Evolutionary conservation across 306 rosid genomes (phyloP).

Genomic region (Ochetophila trinervis): DNA sequence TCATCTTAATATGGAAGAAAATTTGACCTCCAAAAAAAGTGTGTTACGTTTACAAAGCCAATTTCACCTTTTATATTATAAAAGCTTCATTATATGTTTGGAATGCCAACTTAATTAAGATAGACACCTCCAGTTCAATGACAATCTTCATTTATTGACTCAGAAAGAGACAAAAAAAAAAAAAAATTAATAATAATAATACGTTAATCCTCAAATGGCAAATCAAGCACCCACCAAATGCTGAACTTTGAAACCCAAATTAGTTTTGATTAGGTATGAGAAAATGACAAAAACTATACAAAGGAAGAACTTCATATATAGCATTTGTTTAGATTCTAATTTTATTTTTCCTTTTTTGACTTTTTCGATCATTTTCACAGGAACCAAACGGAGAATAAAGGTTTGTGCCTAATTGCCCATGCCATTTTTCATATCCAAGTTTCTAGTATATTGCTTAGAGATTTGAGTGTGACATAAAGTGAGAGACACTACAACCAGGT

Average conservation of each 20-base stretch:
- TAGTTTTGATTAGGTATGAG: no score
- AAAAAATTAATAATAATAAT: no score
- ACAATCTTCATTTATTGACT: background rate
- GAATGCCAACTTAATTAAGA: background rate
- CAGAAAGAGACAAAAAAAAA: background rate
- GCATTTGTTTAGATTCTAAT: no score
- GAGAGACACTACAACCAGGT: background rate
- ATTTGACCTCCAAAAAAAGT: background rate
- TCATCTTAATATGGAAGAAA: no score
- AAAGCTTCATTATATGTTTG: background rate
- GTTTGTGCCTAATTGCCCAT: background rate
- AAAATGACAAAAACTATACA: no score
- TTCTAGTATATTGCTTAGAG: background rate
- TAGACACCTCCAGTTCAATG: background rate
- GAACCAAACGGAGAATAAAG: background rate
- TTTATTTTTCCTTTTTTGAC: no score
- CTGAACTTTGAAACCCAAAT: no score
- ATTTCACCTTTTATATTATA: background rate
- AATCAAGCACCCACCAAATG: no score
- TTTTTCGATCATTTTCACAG: background rate
- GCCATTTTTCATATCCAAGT: background rate
- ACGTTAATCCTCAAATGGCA: no score
- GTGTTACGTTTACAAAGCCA: background rate
- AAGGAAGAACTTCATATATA: no score
- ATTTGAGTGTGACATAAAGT: slow-evolving; percentile 3